Evolutionary conservation across 208 protist genomes (phyloP), one percentile per base, ranked within the genome.

Genomic region (Crithidia fasciculata): DNA sequence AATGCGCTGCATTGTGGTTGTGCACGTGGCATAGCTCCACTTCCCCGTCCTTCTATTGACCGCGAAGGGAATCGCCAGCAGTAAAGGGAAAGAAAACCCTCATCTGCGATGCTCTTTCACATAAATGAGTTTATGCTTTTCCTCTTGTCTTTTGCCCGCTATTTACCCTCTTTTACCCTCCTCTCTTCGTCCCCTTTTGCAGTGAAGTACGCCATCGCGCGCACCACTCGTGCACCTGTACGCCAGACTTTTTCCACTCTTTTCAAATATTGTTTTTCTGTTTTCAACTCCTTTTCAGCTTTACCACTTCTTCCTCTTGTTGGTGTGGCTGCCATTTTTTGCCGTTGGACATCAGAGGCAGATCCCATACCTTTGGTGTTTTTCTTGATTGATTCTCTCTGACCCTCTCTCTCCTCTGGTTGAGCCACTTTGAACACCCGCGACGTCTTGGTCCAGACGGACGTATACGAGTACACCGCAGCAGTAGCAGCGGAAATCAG

Each of bases 271-370:
- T 57, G 8, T 36, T 69, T 57, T 36, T n/a, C n/a, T 47, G 7
- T 15, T 19, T 66, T 69, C 13, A 54, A 40, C 43, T 56, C 56
- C 13, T 65, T 56, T 56, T 54, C 9, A 39, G 16, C 50, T n/a
- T 64, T 73, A n/a, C 41, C 36, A 43, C 40, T 69, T 45, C 8
- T 16, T 58, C 40, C 43, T 9, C 39, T 72, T 64, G 15, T 64
- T 28, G 28, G 28, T 28, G 28, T 28, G 28, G 28, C 28, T 28
- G 28, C 28, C 28, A 28, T 28, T 28, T 28, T 28, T 1, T 28
- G 28, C 28, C 28, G 28, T 28, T 28, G 28, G 28, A 28, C 28
- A 28, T 28, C 28, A 28, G 0, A 28, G 28, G 28, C 28, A 28
- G 28, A 28, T 2, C 28, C 28, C 28, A 28, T 28, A 28, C 28